These are phyloP conservation scores for Metschnikowia rubicola DNA, from an alignment of 805 yeast species.

Conservation along the genomic window DNA sequence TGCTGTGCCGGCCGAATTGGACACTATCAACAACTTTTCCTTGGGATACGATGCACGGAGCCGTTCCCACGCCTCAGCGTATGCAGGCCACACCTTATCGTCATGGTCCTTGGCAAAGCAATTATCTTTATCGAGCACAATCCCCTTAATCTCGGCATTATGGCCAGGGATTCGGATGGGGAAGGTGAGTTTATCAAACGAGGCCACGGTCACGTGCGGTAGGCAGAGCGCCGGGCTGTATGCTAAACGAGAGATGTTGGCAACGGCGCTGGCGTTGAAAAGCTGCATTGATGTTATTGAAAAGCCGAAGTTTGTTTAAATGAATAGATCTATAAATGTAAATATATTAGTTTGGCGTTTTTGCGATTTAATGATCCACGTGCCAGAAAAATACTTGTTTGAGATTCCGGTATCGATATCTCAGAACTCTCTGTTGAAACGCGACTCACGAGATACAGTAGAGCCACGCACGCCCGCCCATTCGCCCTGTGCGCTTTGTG, in stretches of 20 bases:
- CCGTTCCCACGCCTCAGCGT: conserved; percentile 51
- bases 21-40: conserved; percentile 67
- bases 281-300: conserved; percentile 13
- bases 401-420: too few species aligned
- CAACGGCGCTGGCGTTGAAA: conserved; percentile 73
- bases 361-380: too few species aligned
- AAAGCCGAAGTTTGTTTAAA: too few species aligned
- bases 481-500: too few species aligned
- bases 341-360: too few species aligned
- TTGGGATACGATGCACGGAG: conserved; percentile 57
- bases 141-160: conserved; percentile 52
- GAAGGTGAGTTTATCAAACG: conserved; percentile 58
- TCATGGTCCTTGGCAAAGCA: conserved; percentile 86
- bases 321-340: too few species aligned
- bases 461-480: too few species aligned
- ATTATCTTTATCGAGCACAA: conserved; percentile 91
- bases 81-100: conserved; percentile 75
- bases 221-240: conserved; percentile 64
- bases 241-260: conserved; percentile 59
- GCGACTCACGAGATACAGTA: too few species aligned
- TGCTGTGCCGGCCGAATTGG: conserved; percentile 89
- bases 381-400: too few species aligned
- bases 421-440: too few species aligned
- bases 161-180: conserved; percentile 43
- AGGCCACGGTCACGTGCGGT: conserved; percentile 57